Conservation (phyloP, 2,329 filamentous ascomycete species). For the Claviceps pazoutovae region DNA sequence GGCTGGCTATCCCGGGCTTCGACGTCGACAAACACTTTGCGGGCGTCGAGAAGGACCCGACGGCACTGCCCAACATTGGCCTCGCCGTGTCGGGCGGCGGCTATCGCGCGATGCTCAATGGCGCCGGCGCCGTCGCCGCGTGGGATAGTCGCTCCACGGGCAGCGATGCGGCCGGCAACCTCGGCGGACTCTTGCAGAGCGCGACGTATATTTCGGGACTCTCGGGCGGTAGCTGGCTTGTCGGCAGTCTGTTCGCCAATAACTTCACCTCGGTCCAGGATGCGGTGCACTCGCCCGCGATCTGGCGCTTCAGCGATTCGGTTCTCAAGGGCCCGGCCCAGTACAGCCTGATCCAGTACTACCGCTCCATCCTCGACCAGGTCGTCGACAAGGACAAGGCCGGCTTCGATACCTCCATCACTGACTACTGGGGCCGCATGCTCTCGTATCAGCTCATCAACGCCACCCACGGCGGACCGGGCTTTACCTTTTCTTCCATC, state of each 20-base stretch:
- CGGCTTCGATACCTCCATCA: slow-evolving; percentile 49
- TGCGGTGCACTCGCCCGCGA: slow-evolving; percentile 19
- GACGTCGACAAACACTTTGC: slow-evolving; percentile 59
- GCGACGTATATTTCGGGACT: slow-evolving; percentile 70
- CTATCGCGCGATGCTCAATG: slow-evolving; percentile 75
- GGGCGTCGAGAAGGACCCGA: slow-evolving; percentile 16
- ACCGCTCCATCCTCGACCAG: slow-evolving; percentile 20
- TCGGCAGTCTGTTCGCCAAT: slow-evolving; percentile 72
- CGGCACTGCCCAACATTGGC: slow-evolving; percentile 43
- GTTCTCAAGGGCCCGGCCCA: slow-evolving; percentile 27
- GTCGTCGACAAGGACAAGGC: slow-evolving; percentile 25
- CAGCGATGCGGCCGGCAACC: slow-evolving; percentile 38
- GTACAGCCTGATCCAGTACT: slow-evolving; percentile 26
- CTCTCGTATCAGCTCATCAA: slow-evolving; percentile 80
- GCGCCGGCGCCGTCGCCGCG: slow-evolving; percentile 64
- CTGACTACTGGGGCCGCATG: slow-evolving; percentile 80
- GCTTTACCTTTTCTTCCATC: slow-evolving; percentile 68
- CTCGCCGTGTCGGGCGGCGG: slow-evolving; percentile 74
- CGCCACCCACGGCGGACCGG: slow-evolving; percentile 56
- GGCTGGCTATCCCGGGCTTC: slow-evolving; percentile 63
- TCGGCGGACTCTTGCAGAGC: slow-evolving; percentile 70
- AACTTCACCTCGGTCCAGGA: slow-evolving; percentile 55
- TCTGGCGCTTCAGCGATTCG: slow-evolving; percentile 29
- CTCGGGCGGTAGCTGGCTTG: slow-evolving; percentile 72
- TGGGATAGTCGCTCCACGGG: slow-evolving; percentile 58